Evolutionary conservation across 2,329 filamentous ascomycete species (phyloP).

Genomic region (Fusarium udum): DNA sequence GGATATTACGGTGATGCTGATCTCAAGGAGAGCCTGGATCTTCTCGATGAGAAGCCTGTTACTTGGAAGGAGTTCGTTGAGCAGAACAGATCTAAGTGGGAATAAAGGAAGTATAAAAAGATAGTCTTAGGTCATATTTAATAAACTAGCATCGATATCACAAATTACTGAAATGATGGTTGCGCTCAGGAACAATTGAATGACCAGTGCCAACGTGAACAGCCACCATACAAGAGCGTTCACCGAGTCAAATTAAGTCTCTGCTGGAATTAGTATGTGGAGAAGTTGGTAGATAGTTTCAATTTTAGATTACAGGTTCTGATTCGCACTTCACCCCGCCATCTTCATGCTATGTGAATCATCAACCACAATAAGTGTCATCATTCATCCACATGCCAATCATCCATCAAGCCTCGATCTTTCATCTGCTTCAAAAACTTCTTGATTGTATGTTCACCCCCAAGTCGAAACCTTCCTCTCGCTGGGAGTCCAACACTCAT

Average conservation of each 20-base stretch:
- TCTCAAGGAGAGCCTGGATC: conserved; percentile 44
- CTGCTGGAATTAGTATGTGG: neutral
- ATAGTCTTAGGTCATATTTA: neutral
- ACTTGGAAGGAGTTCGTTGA: conserved; percentile 52
- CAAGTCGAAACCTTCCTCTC: neutral
- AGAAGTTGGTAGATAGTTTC: neutral
- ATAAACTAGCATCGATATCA: neutral
- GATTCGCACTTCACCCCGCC: neutral
- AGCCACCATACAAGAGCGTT: neutral
- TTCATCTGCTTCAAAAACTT: neutral
- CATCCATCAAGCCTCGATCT: neutral
- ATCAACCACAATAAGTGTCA: neutral
- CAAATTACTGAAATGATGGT: neutral
- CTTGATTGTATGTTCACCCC: neutral
- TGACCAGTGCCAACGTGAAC: neutral
- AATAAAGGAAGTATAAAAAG: neutral
- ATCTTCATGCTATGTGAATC: neutral
- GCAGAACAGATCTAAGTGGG: conserved; percentile 46
- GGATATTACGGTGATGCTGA: conserved; percentile 53
- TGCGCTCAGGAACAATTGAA: neutral
- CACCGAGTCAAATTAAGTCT: neutral
- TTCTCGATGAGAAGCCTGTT: conserved; percentile 50
- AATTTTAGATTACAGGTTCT: neutral
- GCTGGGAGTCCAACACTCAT: neutral
- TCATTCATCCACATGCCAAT: neutral